These are phyloP conservation scores for Trypanosoma lewisi DNA, from an alignment of 208 protist species.

Conservation along the genomic window DNA sequence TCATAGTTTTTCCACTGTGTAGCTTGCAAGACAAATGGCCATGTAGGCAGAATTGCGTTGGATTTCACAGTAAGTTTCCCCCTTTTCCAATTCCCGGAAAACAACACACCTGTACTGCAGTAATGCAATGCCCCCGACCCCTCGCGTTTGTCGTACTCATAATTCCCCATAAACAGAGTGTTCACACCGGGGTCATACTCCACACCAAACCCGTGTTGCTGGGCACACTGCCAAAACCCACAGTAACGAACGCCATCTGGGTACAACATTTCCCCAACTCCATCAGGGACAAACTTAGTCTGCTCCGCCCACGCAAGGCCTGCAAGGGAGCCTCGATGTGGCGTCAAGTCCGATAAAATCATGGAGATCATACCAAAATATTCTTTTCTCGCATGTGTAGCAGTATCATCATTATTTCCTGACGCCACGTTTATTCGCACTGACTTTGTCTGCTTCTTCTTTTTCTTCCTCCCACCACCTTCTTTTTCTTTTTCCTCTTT, in stretches of 20 bases:
- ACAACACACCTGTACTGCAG: conserved; percentile 38
- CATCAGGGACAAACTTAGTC: conserved; percentile 28
- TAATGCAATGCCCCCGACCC: conserved; percentile 46
- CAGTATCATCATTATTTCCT: background rate
- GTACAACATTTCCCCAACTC: conserved; percentile 30
- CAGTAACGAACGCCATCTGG: conserved; percentile 39
- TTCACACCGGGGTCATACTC: conserved; percentile 30
- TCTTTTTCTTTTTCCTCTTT: too few relatives aligned
- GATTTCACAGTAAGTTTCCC: conserved; percentile 16
- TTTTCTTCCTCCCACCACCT: too few relatives aligned
- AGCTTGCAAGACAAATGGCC: conserved; percentile 42
- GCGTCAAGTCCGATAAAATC: conserved; percentile 6
- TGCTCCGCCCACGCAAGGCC: conserved; percentile 26
- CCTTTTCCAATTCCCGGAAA: conserved; percentile 55
- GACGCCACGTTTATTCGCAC: background rate
- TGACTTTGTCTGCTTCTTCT: background rate
- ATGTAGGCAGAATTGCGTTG: conserved; percentile 31
- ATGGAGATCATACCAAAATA: conserved; percentile 33
- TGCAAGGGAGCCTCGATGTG: conserved; percentile 11
- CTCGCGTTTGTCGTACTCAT: conserved; percentile 31
- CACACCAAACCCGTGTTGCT: conserved; percentile 62
- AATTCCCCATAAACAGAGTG: conserved; percentile 51
- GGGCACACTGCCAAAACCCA: conserved; percentile 49
- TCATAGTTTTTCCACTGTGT: conserved; percentile 27
- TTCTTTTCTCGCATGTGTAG: conserved; percentile 1